Conservation (phyloP, 306 rosid genomes). For the Quercus mongolica region DNA sequence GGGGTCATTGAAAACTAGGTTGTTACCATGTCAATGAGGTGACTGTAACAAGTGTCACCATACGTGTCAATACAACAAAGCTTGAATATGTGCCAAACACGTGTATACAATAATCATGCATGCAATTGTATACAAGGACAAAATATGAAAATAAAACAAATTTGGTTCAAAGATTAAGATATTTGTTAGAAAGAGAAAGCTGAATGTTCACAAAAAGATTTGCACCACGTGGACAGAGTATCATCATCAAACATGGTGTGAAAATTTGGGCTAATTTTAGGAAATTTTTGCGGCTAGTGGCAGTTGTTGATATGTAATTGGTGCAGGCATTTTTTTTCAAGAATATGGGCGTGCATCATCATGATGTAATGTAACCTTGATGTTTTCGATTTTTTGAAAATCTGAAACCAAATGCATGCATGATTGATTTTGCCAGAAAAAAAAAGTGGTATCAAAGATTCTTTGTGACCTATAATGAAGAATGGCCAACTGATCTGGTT, state of each 20-base stretch:
- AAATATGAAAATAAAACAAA: not conserved
- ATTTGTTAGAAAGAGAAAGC: no score
- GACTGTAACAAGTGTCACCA: constrained; percentile 3
- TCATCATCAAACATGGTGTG: no score
- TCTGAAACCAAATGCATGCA: constrained; percentile 28
- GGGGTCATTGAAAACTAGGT: not conserved
- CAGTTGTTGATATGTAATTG: constrained; percentile 26
- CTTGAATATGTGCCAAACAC: not conserved
- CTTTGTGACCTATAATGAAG: not conserved
- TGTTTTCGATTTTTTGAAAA: constrained; percentile 2
- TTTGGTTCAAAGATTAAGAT: no score
- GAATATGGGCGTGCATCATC: not conserved
- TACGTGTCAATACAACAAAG: constrained; percentile 24
- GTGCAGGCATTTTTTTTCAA: not conserved
- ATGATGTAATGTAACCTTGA: constrained; percentile 24
- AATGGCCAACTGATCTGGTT: not conserved
- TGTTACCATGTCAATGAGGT: constrained; percentile 8
- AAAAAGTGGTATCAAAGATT: not conserved
- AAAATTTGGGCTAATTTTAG: not conserved
- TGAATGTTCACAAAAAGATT: no score
- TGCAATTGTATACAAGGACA: not conserved
- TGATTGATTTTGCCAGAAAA: constrained; percentile 14
- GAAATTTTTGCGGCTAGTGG: not conserved
- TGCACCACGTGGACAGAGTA: no score
- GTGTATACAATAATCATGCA: constrained; percentile 5